These are phyloP conservation scores for Pittosporum tobira DNA, from an alignment of 129 eudicot genomes.

Conservation along the genomic window DNA sequence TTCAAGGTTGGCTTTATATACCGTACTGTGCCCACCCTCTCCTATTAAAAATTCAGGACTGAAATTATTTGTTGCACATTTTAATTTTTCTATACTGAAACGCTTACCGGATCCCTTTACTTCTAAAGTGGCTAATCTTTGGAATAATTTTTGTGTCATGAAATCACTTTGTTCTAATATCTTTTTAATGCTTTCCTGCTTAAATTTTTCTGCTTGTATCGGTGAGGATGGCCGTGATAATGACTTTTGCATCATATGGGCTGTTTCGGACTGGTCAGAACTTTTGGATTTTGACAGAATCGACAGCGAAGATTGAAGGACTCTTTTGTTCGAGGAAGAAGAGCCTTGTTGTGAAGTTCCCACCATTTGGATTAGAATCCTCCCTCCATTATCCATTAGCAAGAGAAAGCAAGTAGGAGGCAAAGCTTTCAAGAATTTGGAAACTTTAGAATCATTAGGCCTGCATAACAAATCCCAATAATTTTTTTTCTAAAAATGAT, in stretches of 20 bases:
- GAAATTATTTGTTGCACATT: slow-evolving; percentile 22
- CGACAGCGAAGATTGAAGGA: slow-evolving; percentile 18
- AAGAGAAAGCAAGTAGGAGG: slow-evolving; percentile 43
- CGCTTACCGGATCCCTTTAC: slow-evolving; percentile 14
- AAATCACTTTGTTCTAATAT: background rate
- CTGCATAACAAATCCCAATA: slow-evolving; percentile 5
- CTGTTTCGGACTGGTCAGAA: background rate
- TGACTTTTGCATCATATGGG: slow-evolving; percentile 20
- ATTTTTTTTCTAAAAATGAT: too few species aligned
- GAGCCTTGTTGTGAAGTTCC: slow-evolving; percentile 41
- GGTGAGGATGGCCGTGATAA: slow-evolving; percentile 25
- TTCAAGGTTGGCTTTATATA: slow-evolving; percentile 26
- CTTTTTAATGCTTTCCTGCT: background rate
- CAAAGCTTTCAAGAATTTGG: slow-evolving; percentile 24
- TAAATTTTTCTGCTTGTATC: slow-evolving; percentile 1
- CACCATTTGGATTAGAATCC: slow-evolving; percentile 16
- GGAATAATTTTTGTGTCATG: slow-evolving; percentile 10
- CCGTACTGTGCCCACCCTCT: slow-evolving; percentile 30
- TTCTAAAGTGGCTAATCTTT: slow-evolving; percentile 28
- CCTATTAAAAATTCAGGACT: slow-evolving; percentile 23
- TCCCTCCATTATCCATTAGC: slow-evolving; percentile 33
- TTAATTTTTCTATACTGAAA: slow-evolving; percentile 18
- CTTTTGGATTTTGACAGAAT: slow-evolving; percentile 12
- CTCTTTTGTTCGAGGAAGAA: slow-evolving; percentile 6
- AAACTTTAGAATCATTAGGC: slow-evolving; percentile 16